A percentile compares a stretch with the other conserved stretches of the same genome.
Conservation (phyloP, 352 stramenopile species). For the Phytopythium chamaehyphon region DNA sequence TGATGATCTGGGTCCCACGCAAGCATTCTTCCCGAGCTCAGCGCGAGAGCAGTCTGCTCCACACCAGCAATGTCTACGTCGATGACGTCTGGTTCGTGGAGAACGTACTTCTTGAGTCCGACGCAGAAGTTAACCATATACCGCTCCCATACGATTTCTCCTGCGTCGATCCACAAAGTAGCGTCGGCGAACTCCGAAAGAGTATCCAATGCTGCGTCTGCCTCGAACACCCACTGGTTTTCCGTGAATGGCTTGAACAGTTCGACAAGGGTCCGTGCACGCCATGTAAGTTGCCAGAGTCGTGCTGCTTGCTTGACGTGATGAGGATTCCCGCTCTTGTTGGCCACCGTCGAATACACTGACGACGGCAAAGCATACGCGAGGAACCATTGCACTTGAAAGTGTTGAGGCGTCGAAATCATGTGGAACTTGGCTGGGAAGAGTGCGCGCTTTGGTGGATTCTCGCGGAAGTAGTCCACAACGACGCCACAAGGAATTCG, state of each 20-base stretch:
- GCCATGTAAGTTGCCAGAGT: conserved; percentile 75
- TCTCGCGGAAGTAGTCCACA: conserved; percentile 68
- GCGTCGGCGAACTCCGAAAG: conserved; percentile 24
- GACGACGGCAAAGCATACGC: conserved; percentile 76
- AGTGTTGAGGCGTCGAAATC: conserved; percentile 75
- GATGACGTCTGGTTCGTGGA: conserved; percentile 74
- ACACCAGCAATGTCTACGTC: conserved; percentile 78
- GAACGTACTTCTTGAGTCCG: conserved; percentile 77
- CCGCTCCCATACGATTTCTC: conserved; percentile 78
- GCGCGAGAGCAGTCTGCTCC: conserved; percentile 74
- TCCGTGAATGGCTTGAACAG: conserved; percentile 87
- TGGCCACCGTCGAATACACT: conserved; percentile 73
- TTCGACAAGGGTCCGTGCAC: conserved; percentile 67
- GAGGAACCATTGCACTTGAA: conserved; percentile 83
- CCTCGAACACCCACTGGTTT: conserved; percentile 80
- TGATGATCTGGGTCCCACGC: conserved; percentile 88
- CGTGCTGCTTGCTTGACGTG: conserved; percentile 66
- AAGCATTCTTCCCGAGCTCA: conserved; percentile 77
- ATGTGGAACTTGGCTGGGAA: conserved; percentile 72
- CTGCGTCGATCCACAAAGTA: conserved; percentile 63
- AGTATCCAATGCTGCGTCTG: conserved; percentile 38
- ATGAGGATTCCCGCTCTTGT: conserved; percentile 49
- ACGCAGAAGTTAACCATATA: conserved; percentile 87
- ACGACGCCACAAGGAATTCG: conserved; percentile 58
- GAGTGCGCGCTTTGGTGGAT: conserved; percentile 43